A percentile compares a stretch with the other conserved stretches of the same genome.
Conservation (phyloP, 257 asterid species). For the Cynanchum wilfordii region DNA sequence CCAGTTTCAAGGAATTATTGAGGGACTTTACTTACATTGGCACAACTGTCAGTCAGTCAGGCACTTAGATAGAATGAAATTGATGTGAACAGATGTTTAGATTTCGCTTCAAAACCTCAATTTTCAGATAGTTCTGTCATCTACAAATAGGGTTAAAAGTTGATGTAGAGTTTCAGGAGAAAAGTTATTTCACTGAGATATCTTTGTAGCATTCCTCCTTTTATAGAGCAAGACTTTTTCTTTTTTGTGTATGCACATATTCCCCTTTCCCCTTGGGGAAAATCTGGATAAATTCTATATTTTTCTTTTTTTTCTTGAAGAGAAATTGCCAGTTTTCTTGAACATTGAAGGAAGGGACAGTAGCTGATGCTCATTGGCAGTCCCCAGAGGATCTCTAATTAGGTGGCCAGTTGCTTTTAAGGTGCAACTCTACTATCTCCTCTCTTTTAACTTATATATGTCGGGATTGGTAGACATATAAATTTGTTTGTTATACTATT, state of each 20-base stretch:
- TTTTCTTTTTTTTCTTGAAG: neutral
- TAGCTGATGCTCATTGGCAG: neutral
- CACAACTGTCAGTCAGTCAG: neutral
- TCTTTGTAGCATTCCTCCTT: too few species aligned
- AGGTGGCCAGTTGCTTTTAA: neutral
- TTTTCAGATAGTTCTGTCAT: neutral
- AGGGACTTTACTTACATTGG: slow-evolving; percentile 7
- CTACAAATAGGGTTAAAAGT: neutral
- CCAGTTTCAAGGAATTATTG: slow-evolving; percentile 85
- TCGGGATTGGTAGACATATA: neutral
- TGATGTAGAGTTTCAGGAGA: neutral
- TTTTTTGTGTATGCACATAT: neutral
- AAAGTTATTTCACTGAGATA: neutral
- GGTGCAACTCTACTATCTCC: neutral
- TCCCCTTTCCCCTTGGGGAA: neutral
- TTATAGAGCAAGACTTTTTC: neutral
- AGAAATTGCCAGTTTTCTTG: neutral
- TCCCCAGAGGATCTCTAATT: neutral
- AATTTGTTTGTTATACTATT: too few species aligned
- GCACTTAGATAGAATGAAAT: neutral
- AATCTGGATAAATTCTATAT: neutral
- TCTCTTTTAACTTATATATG: too few species aligned
- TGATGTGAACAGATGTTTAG: neutral
- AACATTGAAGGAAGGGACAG: neutral
- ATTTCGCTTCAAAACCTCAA: neutral